Base-by-base conservation (phyloP, 768 basidiomycete species). In the Calocera viscosa region DNA sequence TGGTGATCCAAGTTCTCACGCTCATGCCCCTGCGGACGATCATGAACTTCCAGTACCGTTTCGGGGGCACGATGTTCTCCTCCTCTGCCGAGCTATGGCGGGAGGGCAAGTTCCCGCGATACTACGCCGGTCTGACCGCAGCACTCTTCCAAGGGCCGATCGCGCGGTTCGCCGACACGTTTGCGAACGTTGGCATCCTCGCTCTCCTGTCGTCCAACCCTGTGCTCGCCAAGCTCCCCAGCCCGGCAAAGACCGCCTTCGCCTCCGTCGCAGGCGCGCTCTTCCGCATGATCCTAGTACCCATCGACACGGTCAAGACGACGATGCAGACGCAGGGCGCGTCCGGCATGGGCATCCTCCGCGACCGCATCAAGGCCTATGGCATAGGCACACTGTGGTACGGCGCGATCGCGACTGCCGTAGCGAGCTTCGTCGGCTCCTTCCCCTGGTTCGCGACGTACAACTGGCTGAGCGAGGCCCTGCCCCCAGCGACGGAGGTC, bases 1-100 rank as follows among this genome's bases (percentile, higher is more conserved):
- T 97, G 95, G 83, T 97, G 2, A 79, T 97, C 3, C 95, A 97
- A 74, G 95, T 98, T 19, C 75, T 96, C 64, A 84, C 86, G 0
- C 82, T 95, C 67, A 96, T 96, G 93, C 93, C 92, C 3, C 76
- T 95, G n/a, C 84, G 92, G n/a, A 96, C 94, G 1, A 82, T 94
- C 66, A 97, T 98, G 95, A 98, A 97, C 80, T 96, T 90, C 74
- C 92, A 94, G 77, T 93, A 94, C 75, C 84, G 88, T 10, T 30
- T 17, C 73, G 94, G 94, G n/a, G 88, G 87, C 1, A 82, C 85
- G 1, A 85, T 85, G 5, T 84, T 84, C 0, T 76, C 81, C 40
- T 87, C 90, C 14, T 83, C 81, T 67, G 75, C 76, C 63, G 90
- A 83, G 1, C 84, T 94, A 19, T 88, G 88, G 74, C 76, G 76